A percentile compares a stretch with the other conserved stretches of the same genome.
These are phyloP conservation scores for Phytophthora cactorum DNA, from an alignment of 352 stramenopile genomes.

Conservation along the genomic window DNA sequence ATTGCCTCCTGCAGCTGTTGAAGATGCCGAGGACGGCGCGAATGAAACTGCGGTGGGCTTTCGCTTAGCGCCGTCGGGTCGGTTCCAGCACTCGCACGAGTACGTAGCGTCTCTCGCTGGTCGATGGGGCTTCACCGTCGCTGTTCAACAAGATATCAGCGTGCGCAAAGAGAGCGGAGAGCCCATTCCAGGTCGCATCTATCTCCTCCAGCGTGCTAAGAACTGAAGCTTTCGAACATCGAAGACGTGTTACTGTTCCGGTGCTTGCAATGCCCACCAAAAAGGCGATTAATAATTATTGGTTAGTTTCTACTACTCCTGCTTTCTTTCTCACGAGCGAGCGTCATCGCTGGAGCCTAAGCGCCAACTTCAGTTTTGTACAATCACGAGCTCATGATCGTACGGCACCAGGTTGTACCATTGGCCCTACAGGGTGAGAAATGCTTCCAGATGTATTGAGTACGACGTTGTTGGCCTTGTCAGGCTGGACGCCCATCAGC, in stretches of 20 bases:
- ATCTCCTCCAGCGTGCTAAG: conserved; percentile 44
- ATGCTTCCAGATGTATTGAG: conserved; percentile 20
- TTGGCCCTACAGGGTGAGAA: conserved; percentile 4
- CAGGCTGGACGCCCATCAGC: conserved; percentile 63
- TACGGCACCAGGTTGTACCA: conserved; percentile 11
- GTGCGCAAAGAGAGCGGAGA: conserved; percentile 80
- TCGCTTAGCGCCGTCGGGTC: conserved; percentile 69
- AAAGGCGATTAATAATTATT: conserved; percentile 29
- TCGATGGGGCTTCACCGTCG: conserved; percentile 48
- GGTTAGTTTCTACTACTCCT: conserved; percentile 12
- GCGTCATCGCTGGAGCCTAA: neutral
- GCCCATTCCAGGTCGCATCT: conserved; percentile 72
- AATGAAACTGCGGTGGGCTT: conserved; percentile 29
- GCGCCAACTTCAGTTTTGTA: neutral
- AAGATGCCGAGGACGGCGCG: neutral
- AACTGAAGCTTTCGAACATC: neutral
- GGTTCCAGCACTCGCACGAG: conserved; percentile 77
- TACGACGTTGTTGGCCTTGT: conserved; percentile 30
- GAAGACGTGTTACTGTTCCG: conserved; percentile 1
- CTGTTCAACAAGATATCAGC: conserved; percentile 45
- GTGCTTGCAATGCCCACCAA: conserved; percentile 19
- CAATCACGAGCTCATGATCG: neutral
- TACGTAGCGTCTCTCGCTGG: conserved; percentile 60
- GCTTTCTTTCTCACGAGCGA: conserved; percentile 19
- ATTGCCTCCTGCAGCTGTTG: conserved; percentile 16